phyloP scores from a whole-genome alignment of 2,329 filamentous ascomycete genomes.

The Aspergillus fumigatiaffinis region DNA sequence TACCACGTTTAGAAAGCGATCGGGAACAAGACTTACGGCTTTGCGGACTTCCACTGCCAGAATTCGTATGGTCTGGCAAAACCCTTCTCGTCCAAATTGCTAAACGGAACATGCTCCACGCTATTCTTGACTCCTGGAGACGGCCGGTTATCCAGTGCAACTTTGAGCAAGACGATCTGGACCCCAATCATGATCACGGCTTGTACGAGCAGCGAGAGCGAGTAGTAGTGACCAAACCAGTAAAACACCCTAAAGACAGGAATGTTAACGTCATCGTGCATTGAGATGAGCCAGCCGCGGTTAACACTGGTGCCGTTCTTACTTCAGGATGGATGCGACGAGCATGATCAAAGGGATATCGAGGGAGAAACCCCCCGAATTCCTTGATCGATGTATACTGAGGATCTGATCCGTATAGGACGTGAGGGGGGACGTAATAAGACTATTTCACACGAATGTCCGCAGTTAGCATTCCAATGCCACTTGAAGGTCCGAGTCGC shows the following conservation, averaged over 20 bases:
- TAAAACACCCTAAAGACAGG: slow-evolving; percentile 52
- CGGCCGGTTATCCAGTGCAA: slow-evolving; percentile 56
- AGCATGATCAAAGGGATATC: slow-evolving; percentile 67
- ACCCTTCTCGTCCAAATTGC: slow-evolving; percentile 21
- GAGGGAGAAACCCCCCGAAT: slow-evolving; percentile 61
- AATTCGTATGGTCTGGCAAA: slow-evolving; percentile 55
- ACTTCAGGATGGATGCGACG: slow-evolving; percentile 61
- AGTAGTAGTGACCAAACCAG: slow-evolving; percentile 62
- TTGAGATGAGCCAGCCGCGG: not conserved
- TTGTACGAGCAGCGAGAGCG: slow-evolving; percentile 56
- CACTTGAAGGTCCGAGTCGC: not conserved
- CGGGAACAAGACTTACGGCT: slow-evolving; percentile 41
- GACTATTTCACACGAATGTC: slow-evolving; percentile 35
- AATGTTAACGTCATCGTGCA: slow-evolving; percentile 1
- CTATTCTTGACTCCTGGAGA: slow-evolving; percentile 35
- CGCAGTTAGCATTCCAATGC: slow-evolving; percentile 10
- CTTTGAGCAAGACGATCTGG: slow-evolving; percentile 57
- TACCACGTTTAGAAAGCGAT: not conserved
- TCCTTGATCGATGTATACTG: slow-evolving; percentile 57
- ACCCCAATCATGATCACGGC: slow-evolving; percentile 58
- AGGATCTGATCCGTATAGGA: slow-evolving; percentile 66
- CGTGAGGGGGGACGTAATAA: slow-evolving; percentile 60
- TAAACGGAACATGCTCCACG: slow-evolving; percentile 42
- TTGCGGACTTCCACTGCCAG: slow-evolving; percentile 58
- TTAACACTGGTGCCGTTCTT: slow-evolving; percentile 10